phyloP scores from a whole-genome alignment of 202 grass and related monocot genomes.

The Dendrocalamus latiflorus region DNA sequence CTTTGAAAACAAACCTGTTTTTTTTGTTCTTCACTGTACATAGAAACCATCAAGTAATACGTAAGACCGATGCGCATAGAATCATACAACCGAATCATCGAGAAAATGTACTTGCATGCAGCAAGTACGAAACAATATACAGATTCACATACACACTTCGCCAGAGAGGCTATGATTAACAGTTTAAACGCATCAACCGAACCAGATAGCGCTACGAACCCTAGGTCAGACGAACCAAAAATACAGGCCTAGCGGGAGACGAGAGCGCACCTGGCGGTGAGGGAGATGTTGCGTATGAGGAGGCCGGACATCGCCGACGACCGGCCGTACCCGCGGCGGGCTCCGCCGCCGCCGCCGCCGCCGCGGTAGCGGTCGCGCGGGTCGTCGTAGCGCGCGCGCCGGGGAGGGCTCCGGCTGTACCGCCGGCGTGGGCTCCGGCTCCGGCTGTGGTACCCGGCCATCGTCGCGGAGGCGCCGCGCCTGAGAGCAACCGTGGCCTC shows the following conservation, averaged over 20 bases:
- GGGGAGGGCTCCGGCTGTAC: conserved; percentile 59
- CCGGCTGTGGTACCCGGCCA: conserved; percentile 34
- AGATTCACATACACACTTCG: background rate
- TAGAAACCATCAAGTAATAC: no score
- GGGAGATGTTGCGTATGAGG: conserved; percentile 72
- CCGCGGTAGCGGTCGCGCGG: conserved; percentile 39
- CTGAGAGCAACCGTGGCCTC: background rate
- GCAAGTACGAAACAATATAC: background rate
- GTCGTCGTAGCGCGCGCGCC: conserved; percentile 50
- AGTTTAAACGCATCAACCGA: background rate
- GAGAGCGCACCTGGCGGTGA: conserved; percentile 50
- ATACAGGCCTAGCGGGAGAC: background rate
- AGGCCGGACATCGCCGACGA: conserved; percentile 41
- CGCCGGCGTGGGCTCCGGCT: conserved; percentile 37
- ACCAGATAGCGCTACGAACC: background rate
- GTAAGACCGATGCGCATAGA: no score
- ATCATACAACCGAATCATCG: no score
- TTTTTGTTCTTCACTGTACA: no score
- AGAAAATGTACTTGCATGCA: background rate
- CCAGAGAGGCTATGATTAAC: background rate
- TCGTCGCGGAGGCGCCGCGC: conserved; percentile 15
- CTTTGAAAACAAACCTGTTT: no score
- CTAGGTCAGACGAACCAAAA: background rate
- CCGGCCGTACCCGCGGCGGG: conserved; percentile 37
- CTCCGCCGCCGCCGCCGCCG: conserved; percentile 12